phyloP scores from a whole-genome alignment of 345 rosid species.

The Lepidium sativum region DNA sequence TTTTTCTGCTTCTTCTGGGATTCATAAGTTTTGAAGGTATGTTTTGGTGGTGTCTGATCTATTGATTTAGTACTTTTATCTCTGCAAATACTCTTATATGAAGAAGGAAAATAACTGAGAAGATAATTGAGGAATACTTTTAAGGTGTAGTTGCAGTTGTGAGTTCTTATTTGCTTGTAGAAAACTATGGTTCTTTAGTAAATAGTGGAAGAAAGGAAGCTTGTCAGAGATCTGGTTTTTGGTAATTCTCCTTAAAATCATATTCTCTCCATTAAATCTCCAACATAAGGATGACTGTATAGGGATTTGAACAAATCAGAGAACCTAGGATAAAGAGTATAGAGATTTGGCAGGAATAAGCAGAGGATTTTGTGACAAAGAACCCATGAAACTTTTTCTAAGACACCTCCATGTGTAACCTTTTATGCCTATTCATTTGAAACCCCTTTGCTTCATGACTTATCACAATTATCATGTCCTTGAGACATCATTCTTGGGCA shows the following conservation, averaged over 20 bases:
- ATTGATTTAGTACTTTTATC: slow-evolving; percentile 1
- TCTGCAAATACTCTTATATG: neutral
- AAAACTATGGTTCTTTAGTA: neutral
- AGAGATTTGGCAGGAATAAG: neutral
- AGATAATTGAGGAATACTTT: neutral
- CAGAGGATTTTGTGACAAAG: neutral
- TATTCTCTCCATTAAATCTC: neutral
- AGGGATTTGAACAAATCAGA: neutral
- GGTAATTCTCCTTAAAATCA: neutral
- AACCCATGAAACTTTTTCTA: neutral
- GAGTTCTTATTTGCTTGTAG: neutral
- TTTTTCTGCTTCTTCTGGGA: slow-evolving; percentile 7
- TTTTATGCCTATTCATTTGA: neutral
- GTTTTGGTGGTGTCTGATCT: neutral
- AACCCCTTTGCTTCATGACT: neutral
- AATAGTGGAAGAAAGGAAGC: neutral
- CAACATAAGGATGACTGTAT: neutral
- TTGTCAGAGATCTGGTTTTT: neutral
- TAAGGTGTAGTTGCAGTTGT: neutral
- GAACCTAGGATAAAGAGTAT: neutral
- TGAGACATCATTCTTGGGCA: neutral
- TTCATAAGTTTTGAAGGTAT: slow-evolving; percentile 15
- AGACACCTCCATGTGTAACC: neutral
- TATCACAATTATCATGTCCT: neutral
- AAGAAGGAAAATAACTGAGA: neutral